phyloP scores from a whole-genome alignment of 805 yeast species.

The Barnettozyma sp. region DNA sequence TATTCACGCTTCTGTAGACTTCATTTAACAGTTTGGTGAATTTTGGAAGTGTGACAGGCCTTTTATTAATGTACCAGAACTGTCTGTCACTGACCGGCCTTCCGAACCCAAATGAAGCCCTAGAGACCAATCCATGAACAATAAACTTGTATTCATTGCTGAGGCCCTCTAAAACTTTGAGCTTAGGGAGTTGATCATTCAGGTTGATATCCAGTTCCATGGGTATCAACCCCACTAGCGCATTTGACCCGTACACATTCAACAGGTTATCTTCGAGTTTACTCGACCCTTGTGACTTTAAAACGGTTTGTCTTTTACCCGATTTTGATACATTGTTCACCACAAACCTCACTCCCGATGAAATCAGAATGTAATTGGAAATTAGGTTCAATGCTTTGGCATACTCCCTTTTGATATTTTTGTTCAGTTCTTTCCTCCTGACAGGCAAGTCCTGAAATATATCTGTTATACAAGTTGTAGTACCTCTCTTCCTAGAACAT shows the following conservation, averaged over 20 bases:
- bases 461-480: conserved; percentile 49
- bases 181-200: conserved; percentile 20
- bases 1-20: conserved; percentile 62
- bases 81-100: conserved; percentile 71
- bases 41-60: conserved; percentile 62
- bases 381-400: conserved; percentile 55
- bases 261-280: conserved; percentile 51
- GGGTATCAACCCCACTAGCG: conserved; percentile 49
- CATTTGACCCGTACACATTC: conserved; percentile 64
- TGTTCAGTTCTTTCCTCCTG: conserved; percentile 63
- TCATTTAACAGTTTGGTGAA: conserved; percentile 62
- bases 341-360: conserved; percentile 48
- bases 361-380: conserved; percentile 62
- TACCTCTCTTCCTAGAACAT: conserved; percentile 60
- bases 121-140: conserved; percentile 62
- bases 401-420: conserved; percentile 65
- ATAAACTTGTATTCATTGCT: conserved; percentile 28
- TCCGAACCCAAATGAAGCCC: conserved; percentile 73
- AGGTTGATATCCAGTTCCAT: conserved; percentile 38
- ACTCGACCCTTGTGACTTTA: conserved; percentile 50
- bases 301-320: conserved; percentile 45
- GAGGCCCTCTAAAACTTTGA: conserved; percentile 9
- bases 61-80: conserved; percentile 57
- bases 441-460: conserved; percentile 76
- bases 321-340: conserved; percentile 45